Base-by-base conservation (phyloP, 164 flowering plant species). In the Umbellularia californica region DNA sequence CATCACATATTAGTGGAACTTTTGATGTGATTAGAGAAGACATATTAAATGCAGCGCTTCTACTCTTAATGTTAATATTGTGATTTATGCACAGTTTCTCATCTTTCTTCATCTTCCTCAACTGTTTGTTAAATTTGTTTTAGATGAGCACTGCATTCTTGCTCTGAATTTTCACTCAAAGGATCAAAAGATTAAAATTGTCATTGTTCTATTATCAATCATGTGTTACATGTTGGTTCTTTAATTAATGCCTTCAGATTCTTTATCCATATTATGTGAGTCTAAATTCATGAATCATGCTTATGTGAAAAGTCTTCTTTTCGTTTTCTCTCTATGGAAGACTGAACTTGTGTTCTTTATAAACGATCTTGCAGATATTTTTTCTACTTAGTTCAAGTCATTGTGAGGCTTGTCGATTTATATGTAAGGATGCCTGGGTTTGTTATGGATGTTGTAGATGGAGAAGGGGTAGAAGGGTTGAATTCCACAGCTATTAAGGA, bases 391-490 rank as follows among this genome's bases (percentile, higher is more conserved):
- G 24, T 24, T 14, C 2, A 65, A 7, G 19, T 60, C 58, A 41
- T 72, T 65, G 65, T 33, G 33, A 27, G 70, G 19, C 50, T 58
- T 72, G 52, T 28, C 70, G 77, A 58, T 62, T 75, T 79, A 50
- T n/a, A 51, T 35, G 25, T 64, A n/a, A 78, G 78, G 74, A 93
- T 92, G 97, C 97, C 94, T 79, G 95, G 94, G 65, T 70, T 92
- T 75, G 84, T 82, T 41, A 72, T 85, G 86, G 93, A 86, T 81
- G 90, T 71, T 62, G 81, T 82, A 58, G 82, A 77, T 71, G 94
- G 82, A 74, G 88, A 83, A 28, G 71, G 30, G 9, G 85, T 76
- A 69, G 83, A 74, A 72, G 88, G 85, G 77, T 22, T 75, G 70
- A 81, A 71, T 79, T 80, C 84, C 2, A 60, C 76, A 10, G 65